phyloP scores from a whole-genome alignment of 164 flowering plant species.

The Vitis riparia region DNA sequence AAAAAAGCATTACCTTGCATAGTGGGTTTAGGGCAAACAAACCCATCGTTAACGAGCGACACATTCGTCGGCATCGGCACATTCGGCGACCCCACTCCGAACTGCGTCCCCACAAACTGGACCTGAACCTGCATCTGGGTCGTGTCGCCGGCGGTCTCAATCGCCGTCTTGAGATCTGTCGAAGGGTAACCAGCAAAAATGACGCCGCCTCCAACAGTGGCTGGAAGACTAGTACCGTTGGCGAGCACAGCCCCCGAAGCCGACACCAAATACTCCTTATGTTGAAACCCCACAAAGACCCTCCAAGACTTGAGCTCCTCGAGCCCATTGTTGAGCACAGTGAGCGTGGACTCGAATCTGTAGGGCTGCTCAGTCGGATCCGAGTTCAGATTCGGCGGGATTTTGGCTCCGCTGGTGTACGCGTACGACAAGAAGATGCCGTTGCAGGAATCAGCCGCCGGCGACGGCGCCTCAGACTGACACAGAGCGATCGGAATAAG shows the following conservation, averaged over 20 bases:
- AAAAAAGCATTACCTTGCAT: slow-evolving; percentile 25
- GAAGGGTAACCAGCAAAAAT: slow-evolving; percentile 73
- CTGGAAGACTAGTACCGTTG: slow-evolving; percentile 68
- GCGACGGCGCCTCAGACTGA: slow-evolving; percentile 16
- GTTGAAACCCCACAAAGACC: slow-evolving; percentile 63
- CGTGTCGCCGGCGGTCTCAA: slow-evolving; percentile 85
- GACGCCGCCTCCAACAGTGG: slow-evolving; percentile 60
- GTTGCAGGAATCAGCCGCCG: slow-evolving; percentile 47
- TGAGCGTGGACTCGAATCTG: slow-evolving; percentile 61
- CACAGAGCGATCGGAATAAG: slow-evolving; percentile 2
- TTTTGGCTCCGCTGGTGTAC: slow-evolving; percentile 23
- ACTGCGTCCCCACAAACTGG: slow-evolving; percentile 76
- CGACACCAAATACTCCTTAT: slow-evolving; percentile 65
- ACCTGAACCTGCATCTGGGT: slow-evolving; percentile 59
- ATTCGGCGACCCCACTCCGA: slow-evolving; percentile 51
- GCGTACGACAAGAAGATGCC: slow-evolving; percentile 61
- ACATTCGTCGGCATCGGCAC: slow-evolving; percentile 71
- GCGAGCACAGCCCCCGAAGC: slow-evolving; percentile 67
- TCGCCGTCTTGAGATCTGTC: slow-evolving; percentile 71
- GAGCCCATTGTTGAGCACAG: slow-evolving; percentile 58
- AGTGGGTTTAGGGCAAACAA: slow-evolving; percentile 44
- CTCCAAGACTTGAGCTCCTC: slow-evolving; percentile 47
- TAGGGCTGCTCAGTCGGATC: slow-evolving; percentile 49
- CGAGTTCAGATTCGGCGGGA: slow-evolving; percentile 38
- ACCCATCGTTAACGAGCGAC: slow-evolving; percentile 74